These are phyloP conservation scores for Scortechinia acanthostroma DNA, from an alignment of 2,329 filamentous ascomycete species.

Conservation along the genomic window DNA sequence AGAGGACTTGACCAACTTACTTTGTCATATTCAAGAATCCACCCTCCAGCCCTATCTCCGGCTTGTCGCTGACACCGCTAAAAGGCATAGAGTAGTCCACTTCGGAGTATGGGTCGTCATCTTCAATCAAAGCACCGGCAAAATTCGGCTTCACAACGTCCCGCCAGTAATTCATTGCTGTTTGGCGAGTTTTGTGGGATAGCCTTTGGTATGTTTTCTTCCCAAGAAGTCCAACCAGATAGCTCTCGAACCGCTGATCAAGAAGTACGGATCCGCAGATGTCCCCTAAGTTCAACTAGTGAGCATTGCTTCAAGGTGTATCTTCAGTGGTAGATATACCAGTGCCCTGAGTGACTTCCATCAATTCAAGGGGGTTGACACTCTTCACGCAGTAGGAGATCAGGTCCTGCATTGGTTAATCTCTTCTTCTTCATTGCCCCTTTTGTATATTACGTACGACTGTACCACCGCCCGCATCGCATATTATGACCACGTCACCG, in stretches of 20 bases:
- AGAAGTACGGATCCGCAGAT: conserved; percentile 74
- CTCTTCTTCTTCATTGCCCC: background rate
- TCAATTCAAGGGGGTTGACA: no score
- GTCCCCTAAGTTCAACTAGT: conserved; percentile 55
- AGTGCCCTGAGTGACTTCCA: no score
- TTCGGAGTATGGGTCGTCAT: conserved; percentile 70
- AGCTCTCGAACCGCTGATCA: conserved; percentile 72
- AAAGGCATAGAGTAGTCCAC: conserved; percentile 39
- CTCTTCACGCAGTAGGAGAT: no score
- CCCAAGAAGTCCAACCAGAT: conserved; percentile 70
- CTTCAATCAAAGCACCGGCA: no score
- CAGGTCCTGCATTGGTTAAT: background rate
- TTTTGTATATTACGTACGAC: conserved; percentile 53
- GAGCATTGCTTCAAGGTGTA: no score
- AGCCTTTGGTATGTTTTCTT: conserved; percentile 66
- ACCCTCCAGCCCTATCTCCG: no score
- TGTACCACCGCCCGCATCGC: conserved; percentile 55
- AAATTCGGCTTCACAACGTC: conserved; percentile 82
- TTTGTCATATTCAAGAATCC: no score
- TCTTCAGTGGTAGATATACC: no score
- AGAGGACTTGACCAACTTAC: no score
- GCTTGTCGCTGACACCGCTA: background rate
- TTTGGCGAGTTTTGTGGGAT: conserved; percentile 76
- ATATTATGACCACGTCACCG: conserved; percentile 51
- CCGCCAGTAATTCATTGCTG: conserved; percentile 73